These are phyloP conservation scores for Coprinopsis sp. DNA, from an alignment of 768 basidiomycete genomes.

Conservation along the genomic window DNA sequence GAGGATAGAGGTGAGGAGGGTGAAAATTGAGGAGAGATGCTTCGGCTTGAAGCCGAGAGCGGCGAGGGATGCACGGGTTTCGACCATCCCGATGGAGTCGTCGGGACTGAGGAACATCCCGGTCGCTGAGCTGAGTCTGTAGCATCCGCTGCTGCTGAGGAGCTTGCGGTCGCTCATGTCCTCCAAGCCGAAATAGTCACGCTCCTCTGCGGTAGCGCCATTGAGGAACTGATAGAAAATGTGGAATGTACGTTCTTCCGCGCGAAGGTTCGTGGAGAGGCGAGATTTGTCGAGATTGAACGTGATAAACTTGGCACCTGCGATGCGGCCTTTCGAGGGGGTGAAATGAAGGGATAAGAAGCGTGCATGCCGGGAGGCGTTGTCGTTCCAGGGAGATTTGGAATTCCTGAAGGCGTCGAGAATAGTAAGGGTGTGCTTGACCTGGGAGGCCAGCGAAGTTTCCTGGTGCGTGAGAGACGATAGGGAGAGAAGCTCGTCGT, in stretches of 20 bases:
- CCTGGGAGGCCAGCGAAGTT: conserved; percentile 61
- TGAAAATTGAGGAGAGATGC: conserved; percentile 77
- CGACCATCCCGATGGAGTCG: conserved; percentile 79
- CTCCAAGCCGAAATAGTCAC: conserved; percentile 71
- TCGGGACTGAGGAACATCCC: conserved; percentile 81
- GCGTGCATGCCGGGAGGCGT: conserved; percentile 79
- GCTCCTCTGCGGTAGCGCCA: conserved; percentile 76
- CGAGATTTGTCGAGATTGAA: conserved; percentile 90
- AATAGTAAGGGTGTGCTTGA: conserved; percentile 70
- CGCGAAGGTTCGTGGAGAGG: conserved; percentile 59
- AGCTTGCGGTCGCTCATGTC: conserved; percentile 83
- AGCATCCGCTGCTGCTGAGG: conserved; percentile 81
- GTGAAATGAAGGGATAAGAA: conserved; percentile 86
- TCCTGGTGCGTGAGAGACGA: conserved; percentile 81
- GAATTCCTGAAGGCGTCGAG: conserved; percentile 90
- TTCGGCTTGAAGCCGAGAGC: conserved; percentile 90
- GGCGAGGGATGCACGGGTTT: conserved; percentile 75
- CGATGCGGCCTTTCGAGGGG: conserved; percentile 63
- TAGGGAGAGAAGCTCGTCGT: conserved; percentile 75
- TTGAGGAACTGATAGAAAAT: conserved; percentile 91
- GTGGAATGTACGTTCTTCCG: conserved; percentile 87
- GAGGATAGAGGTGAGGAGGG: conserved; percentile 74
- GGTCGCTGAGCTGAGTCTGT: conserved; percentile 91
- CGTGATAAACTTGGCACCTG: conserved; percentile 71
- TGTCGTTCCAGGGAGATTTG: conserved; percentile 81